These are phyloP conservation scores for Psilocybe sp. DNA, from an alignment of 768 basidiomycete genomes.

Conservation along the genomic window DNA sequence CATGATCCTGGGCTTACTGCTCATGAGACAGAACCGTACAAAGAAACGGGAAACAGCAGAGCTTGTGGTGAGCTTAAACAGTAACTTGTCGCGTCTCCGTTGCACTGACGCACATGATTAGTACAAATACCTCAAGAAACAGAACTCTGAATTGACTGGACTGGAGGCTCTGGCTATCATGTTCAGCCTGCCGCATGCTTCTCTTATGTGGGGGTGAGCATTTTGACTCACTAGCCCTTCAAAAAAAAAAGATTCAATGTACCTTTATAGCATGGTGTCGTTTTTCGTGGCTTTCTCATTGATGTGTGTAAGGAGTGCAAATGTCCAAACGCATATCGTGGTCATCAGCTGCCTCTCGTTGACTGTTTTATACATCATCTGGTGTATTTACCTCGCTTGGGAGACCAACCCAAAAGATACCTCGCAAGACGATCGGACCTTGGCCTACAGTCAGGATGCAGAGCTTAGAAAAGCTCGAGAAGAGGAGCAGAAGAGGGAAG, in stretches of 20 bases:
- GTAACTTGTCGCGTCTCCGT: background rate
- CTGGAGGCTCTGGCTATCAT: slow-evolving; percentile 52
- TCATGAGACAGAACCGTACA: slow-evolving; percentile 35
- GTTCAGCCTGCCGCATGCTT: slow-evolving; percentile 53
- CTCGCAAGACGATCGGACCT: too few species aligned
- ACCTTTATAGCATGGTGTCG: slow-evolving; percentile 14
- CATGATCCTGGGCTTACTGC: slow-evolving; percentile 40
- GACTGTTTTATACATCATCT: too few species aligned
- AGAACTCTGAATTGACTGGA: slow-evolving; percentile 21
- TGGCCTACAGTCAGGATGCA: too few species aligned
- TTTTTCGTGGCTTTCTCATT: slow-evolving; percentile 23
- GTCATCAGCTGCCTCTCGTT: too few species aligned
- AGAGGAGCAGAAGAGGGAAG: too few species aligned
- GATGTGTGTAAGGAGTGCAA: slow-evolving; percentile 10
- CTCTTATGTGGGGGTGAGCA: slow-evolving; percentile 60
- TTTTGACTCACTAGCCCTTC: background rate
- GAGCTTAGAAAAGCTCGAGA: too few species aligned
- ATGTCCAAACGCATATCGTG: too few species aligned
- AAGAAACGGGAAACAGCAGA: slow-evolving; percentile 4
- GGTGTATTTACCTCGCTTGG: too few species aligned
- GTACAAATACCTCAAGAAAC: too few species aligned
- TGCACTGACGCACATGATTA: background rate
- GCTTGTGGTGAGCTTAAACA: background rate
- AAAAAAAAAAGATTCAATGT: background rate
- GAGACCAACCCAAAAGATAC: too few species aligned